Evolutionary conservation across 495 filamentous ascomycete species (phyloP), one percentile per base, ranked within the genome.

Genomic region (Echria macrotheca): DNA sequence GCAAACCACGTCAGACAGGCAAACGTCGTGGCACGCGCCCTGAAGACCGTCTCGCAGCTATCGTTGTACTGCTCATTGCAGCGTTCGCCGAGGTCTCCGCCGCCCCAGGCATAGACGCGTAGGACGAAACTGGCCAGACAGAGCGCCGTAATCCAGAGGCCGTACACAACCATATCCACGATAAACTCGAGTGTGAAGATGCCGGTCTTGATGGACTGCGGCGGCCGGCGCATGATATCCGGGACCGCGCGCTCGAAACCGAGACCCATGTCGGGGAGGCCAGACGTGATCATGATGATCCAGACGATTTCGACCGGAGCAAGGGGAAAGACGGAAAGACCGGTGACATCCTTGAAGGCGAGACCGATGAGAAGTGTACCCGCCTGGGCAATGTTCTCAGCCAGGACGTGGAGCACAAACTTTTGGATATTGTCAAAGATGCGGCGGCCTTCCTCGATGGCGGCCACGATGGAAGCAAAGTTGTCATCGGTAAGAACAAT

Each of bases 401-500:
- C 75, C 17, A 89, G 71, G 3, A 89, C 65, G 64, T 89, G 85
- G 55, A 89, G 70, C 9, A 89, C 72, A 51, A 88, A 89, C 68
- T 91, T 91, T 52, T 89, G 83, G 52, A 89, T 87, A 55, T 89
- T 89, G 58, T 87, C 84, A 54, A 87, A 89, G 51, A 89, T 77
- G 29, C 83, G 69, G n/a, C 85, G 69, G 4, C 85, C 85, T 58
- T 89, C 85, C 43, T 83, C 78, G 28, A 89, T 80, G 8, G 83
- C 85, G 15, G 79, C 80, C 0, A 89, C 82, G 56, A 89, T 89
- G 9, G 75, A 81, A 2, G 84, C 83, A 54, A 91, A 91, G 63
- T 95, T 91, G 60, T 94, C 89, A 62, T 93, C 87, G 1, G 88
- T 88, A 3, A 94, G 68, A 2, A 94, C 86, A 59, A 94, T 89